Evolutionary conservation across 73 alveolate genomes (phyloP).

Genomic region (Paraurostyla sp.): DNA sequence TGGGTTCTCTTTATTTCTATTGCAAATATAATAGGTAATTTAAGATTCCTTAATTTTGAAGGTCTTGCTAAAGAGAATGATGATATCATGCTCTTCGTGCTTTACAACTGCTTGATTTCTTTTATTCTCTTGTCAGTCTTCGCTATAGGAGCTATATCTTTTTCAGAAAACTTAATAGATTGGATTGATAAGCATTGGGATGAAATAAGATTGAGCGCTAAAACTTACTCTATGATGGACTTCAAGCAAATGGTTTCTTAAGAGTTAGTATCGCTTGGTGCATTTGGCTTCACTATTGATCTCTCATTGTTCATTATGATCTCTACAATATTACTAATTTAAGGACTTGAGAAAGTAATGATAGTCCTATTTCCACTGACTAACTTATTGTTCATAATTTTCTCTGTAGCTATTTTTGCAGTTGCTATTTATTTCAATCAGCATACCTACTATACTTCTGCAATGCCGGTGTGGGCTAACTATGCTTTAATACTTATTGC

Average conservation of each 20-base stretch:
- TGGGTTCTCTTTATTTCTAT: constrained; percentile 74
- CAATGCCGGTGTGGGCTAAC: constrained; percentile 53
- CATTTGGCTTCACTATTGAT: constrained; percentile 79
- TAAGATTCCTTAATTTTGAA: neutral
- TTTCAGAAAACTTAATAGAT: constrained; percentile 73
- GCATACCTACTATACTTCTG: constrained; percentile 75
- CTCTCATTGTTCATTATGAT: constrained; percentile 76
- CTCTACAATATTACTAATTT: constrained; percentile 70
- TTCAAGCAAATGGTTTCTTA: constrained; percentile 79
- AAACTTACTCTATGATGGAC: constrained; percentile 77
- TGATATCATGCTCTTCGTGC: constrained; percentile 66
- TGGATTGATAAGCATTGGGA: constrained; percentile 89
- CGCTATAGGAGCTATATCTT: constrained; percentile 82
- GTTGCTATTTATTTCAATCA: constrained; percentile 76
- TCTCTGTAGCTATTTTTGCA: constrained; percentile 73
- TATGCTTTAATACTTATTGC: constrained; percentile 26
- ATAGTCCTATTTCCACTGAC: constrained; percentile 72
- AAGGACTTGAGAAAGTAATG: constrained; percentile 71
- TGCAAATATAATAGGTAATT: constrained; percentile 4
- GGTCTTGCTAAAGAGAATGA: constrained; percentile 69
- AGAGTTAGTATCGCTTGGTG: constrained; percentile 79
- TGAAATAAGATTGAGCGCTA: constrained; percentile 66
- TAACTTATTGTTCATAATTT: constrained; percentile 72
- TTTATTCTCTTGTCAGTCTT: constrained; percentile 76
- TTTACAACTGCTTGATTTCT: constrained; percentile 75